phyloP scores from a whole-genome alignment of 1,139 yeast species.

The Magnusiomyces clavatus region DNA sequence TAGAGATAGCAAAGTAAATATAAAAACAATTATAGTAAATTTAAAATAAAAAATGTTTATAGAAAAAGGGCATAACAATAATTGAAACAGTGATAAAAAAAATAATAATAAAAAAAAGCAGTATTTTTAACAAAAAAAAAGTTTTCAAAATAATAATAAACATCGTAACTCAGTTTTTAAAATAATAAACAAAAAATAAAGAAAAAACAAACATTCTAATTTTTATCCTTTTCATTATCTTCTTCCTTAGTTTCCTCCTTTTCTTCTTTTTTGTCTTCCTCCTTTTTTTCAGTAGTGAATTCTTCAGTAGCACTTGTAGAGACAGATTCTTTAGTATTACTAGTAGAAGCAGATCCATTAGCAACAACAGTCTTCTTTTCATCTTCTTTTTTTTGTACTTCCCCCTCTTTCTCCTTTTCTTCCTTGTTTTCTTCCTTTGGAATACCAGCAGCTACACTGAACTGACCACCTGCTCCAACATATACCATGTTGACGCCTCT shows the following conservation, averaged over 20 bases:
- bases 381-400: background rate
- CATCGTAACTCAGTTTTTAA: too few relatives aligned
- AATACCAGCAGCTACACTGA: slow-evolving; percentile 77
- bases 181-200: too few relatives aligned
- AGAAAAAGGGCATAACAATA: too few relatives aligned
- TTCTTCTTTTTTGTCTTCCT: background rate
- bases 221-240: background rate
- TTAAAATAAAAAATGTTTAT: too few relatives aligned
- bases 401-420: background rate
- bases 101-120: too few relatives aligned
- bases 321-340: too few relatives aligned
- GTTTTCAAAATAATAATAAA: too few relatives aligned
- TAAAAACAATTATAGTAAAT: background rate
- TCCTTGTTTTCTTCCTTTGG: slow-evolving; percentile 15
- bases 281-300: background rate
- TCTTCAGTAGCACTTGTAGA: background rate
- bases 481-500: slow-evolving; percentile 59
- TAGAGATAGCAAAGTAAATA: background rate
- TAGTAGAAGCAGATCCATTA: too few relatives aligned
- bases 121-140: too few relatives aligned
- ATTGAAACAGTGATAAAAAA: too few relatives aligned
- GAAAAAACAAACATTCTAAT: too few relatives aligned
- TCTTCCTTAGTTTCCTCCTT: background rate
- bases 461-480: slow-evolving; percentile 94
- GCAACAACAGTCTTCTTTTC: background rate